Evolutionary conservation across 805 yeast species (phyloP), one percentile per base, ranked within the genome.

Genomic region (Saturnispora gosingensis): DNA sequence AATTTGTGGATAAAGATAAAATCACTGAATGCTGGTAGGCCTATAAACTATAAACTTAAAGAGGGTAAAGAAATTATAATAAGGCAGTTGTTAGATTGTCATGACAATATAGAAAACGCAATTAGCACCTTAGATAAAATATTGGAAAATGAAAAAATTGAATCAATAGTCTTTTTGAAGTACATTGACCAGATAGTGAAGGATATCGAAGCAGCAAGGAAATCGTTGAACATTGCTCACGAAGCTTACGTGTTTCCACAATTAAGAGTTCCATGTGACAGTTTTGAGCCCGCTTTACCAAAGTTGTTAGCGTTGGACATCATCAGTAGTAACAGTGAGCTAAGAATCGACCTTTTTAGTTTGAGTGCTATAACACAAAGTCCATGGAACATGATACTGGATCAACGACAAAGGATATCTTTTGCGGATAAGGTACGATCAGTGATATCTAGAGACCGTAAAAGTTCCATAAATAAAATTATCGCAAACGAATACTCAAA

Each of bases 381-480:
- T 52, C 90, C 90, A 1, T 85, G 90, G 90, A 67, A 76, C 53
- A 67, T 72, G 4, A 72, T 82, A 5, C 76, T 80, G 52, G 66
- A 67, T 7, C 49, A 59, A 5, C 60, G 64, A 3, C 80, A 80
- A 0, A 69, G 71, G 48, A 44, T 51, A 43, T 78, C 86, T 4
- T 74, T 79, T 59, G 75, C 80, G 4, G 91, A 85, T 63, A 67
- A 67, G 27, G 67, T 84, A 27, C 67, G 83, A 47, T 80, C 78
- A 36, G 75, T 76, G 50, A 72, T 84, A 61, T 78, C 76, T 46
- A 63, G 61, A 40, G 73, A 76, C 34, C 67, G 80, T 45, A 58
- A 58, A 4, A 64, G 66, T 24, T 67, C 72, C 8, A 58, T 75
- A 3, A 64, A 68, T 6, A 70, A 68, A 9, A 68, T 76, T 8